These are phyloP conservation scores for Trichoderma atroviride DNA, from an alignment of 2,329 filamentous ascomycete species.

Conservation along the genomic window DNA sequence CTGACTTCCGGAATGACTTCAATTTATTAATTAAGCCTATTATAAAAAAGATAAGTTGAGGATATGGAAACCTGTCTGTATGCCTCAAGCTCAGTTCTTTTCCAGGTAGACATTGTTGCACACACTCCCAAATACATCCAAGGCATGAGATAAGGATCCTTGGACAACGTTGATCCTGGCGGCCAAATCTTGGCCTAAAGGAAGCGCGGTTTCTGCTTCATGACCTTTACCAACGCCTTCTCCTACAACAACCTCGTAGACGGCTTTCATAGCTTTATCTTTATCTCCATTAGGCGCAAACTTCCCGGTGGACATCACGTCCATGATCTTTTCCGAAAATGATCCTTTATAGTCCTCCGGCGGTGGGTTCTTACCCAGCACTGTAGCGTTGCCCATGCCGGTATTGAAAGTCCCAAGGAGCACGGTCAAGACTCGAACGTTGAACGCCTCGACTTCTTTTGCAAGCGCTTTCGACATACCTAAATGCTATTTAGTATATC, in stretches of 20 bases:
- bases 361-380: neutral
- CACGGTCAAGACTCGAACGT: slow-evolving; percentile 13
- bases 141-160: neutral
- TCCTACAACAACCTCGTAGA: slow-evolving; percentile 11
- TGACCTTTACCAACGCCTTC: neutral
- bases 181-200: neutral
- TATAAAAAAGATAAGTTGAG: neutral
- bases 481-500: neutral
- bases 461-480: slow-evolving; percentile 17
- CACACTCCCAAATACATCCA: neutral
- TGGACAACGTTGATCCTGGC: neutral
- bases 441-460: slow-evolving; percentile 16
- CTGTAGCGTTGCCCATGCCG: slow-evolving; percentile 5
- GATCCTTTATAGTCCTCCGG: slow-evolving; percentile 11
- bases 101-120: slow-evolving; percentile 16
- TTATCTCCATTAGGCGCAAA: slow-evolving; percentile 19
- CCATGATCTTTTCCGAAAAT: neutral
- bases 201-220: slow-evolving; percentile 14
- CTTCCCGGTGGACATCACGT: slow-evolving; percentile 5
- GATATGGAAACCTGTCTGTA: neutral
- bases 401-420: slow-evolving; percentile 23
- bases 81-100: neutral
- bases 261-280: slow-evolving; percentile 18
- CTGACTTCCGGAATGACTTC: neutral
- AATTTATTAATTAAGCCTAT: neutral